These are phyloP conservation scores for Hyaloscypha variabilis DNA, from an alignment of 495 filamentous ascomycete genomes.

Conservation along the genomic window DNA sequence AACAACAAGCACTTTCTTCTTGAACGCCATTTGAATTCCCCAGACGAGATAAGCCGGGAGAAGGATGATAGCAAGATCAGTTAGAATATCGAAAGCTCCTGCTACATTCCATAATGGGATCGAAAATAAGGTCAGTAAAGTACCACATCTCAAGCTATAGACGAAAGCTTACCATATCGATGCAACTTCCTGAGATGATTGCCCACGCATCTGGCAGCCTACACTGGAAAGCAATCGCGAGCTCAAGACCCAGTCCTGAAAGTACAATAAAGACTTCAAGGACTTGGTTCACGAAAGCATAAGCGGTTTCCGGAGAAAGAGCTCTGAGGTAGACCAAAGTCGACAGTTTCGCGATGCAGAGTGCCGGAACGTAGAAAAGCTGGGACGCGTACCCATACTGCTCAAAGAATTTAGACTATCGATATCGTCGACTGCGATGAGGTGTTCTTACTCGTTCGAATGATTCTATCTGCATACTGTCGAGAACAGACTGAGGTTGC, in stretches of 20 bases:
- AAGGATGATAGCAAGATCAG: conserved; percentile 17
- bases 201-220: conserved; percentile 32
- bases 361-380: conserved; percentile 4
- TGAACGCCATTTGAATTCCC: conserved; percentile 9
- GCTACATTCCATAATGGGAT: conserved; percentile 18
- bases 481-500: conserved; percentile 3
- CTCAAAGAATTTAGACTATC: too few relatives aligned
- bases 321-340: conserved; percentile 1
- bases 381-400: conserved; percentile 15
- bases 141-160: neutral
- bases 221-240: conserved; percentile 34
- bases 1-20: conserved; percentile 18
- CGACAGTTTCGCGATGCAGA: conserved; percentile 20
- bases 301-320: neutral
- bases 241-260: conserved; percentile 23
- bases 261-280: conserved; percentile 21
- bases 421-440: too few relatives aligned
- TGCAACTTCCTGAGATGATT: conserved; percentile 29
- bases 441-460: conserved; percentile 8
- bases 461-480: neutral
- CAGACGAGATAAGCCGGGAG: conserved; percentile 20
- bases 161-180: conserved; percentile 26
- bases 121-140: neutral
- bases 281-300: neutral
- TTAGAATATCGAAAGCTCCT: conserved; percentile 20